A percentile compares a stretch with the other conserved stretches of the same genome.
Evolutionary conservation across 805 yeast species (phyloP).

Genomic region (Torulaspora maleeae): DNA sequence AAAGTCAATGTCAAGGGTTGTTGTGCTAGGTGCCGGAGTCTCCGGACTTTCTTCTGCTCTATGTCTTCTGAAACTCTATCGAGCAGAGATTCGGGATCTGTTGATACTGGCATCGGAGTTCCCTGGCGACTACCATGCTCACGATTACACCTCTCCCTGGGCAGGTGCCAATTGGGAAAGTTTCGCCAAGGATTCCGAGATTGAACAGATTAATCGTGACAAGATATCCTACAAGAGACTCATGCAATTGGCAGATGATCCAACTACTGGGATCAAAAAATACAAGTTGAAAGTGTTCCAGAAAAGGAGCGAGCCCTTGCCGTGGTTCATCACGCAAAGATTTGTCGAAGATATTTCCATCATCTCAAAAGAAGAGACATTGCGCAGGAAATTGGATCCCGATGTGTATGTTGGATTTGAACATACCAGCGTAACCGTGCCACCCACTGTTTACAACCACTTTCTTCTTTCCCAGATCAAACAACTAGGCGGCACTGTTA

Average conservation of each 20-base stretch:
- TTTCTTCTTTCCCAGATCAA: conserved; percentile 47
- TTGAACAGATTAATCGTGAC: conserved; percentile 42
- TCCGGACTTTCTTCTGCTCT: conserved; percentile 51
- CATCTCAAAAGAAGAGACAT: conserved; percentile 36
- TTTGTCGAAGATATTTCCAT: conserved; percentile 40
- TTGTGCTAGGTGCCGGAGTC: conserved; percentile 45
- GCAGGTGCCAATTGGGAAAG: conserved; percentile 74
- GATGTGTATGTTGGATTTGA: conserved; percentile 40
- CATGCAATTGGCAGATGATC: conserved; percentile 44
- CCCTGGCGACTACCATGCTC: conserved; percentile 53
- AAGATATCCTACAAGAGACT: conserved; percentile 46
- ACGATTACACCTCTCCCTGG: conserved; percentile 56
- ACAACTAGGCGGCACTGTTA: conserved; percentile 45
- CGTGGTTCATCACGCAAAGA: conserved; percentile 46
- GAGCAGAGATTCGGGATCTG: conserved; percentile 32
- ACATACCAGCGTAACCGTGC: conserved; percentile 53
- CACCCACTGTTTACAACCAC: conserved; percentile 53
- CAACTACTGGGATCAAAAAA: conserved; percentile 45
- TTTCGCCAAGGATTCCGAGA: conserved; percentile 45
- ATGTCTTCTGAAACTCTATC: conserved; percentile 39
- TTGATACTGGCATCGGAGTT: conserved; percentile 43
- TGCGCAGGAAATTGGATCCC: conserved; percentile 32
- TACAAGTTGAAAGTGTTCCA: conserved; percentile 17
- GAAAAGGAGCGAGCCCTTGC: conserved; percentile 27
- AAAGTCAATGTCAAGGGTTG: conserved; percentile 10